A percentile compares a stretch with the other conserved stretches of the same genome.
phyloP scores from a whole-genome alignment of 345 rosid species.

The Acer campestre region DNA sequence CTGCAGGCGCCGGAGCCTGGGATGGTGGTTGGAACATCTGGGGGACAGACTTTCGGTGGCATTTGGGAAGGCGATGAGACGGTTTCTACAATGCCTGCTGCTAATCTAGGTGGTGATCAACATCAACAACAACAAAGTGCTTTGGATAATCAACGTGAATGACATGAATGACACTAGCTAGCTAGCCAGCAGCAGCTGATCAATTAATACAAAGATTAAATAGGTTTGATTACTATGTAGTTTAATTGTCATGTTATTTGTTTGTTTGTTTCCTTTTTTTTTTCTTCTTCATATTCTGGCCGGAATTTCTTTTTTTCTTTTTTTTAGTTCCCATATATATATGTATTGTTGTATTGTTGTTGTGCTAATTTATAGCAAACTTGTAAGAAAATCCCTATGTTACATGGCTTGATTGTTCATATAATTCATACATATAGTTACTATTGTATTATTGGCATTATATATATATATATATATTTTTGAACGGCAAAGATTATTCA shows the following conservation, averaged over 20 bases:
- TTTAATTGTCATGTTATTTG: neutral
- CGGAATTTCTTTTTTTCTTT: neutral
- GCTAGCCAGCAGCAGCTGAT: neutral
- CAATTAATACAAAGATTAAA: neutral
- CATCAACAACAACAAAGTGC: neutral
- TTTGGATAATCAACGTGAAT: constrained; percentile 5
- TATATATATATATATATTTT: no score
- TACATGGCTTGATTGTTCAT: neutral
- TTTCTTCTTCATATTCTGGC: neutral
- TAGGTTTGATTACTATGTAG: constrained; percentile 1
- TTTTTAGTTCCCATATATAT: neutral
- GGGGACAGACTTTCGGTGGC: neutral
- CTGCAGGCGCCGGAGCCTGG: neutral
- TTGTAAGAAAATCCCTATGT: neutral
- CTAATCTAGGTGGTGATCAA: constrained; percentile 10
- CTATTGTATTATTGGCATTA: neutral
- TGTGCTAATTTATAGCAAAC: neutral
- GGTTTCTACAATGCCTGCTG: constrained; percentile 20
- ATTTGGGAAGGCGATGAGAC: constrained; percentile 31
- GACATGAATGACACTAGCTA: neutral
- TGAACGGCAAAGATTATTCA: no score
- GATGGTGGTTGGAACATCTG: neutral
- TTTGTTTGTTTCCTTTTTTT: neutral
- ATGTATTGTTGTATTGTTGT: neutral
- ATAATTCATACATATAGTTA: no score